Percentiles rank a stretch among this genome's conserved stretches.
Conservation (phyloP, 169 alveolate species). For the Plasmodium sp. region DNA sequence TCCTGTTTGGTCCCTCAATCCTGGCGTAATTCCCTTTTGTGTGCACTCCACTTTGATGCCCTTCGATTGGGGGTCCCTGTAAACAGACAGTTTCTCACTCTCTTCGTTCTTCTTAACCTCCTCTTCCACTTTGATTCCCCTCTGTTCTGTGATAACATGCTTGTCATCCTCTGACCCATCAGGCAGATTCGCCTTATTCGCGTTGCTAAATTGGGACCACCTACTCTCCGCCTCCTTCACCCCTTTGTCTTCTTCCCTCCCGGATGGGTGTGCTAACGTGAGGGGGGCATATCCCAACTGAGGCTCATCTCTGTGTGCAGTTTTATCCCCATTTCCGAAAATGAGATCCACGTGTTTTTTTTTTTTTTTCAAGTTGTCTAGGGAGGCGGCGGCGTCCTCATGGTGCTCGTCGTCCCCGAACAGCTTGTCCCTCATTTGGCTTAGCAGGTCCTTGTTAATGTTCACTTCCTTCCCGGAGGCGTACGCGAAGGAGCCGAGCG, state of each 20-base stretch:
- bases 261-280: not conserved
- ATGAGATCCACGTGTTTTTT: not conserved
- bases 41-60: not conserved
- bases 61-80: not conserved
- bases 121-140: not conserved
- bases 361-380: not conserved
- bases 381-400: not conserved
- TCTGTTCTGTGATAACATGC: no score
- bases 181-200: not conserved
- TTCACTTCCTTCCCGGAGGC: constrained; percentile 57
- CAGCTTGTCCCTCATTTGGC: constrained; percentile 8
- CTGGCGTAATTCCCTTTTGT: not conserved
- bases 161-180: not conserved
- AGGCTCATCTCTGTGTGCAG: not conserved
- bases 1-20: not conserved
- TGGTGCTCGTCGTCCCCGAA: not conserved
- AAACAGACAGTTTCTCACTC: not conserved
- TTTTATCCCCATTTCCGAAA: not conserved
- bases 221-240: not conserved
- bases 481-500: constrained; percentile 5
- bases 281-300: not conserved
- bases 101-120: not conserved
- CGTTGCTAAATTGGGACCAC: not conserved
- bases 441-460: constrained; percentile 21
- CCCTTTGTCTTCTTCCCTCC: constrained; percentile 4